phyloP scores from a whole-genome alignment of 306 rosid species.

The Prunus salicina region DNA sequence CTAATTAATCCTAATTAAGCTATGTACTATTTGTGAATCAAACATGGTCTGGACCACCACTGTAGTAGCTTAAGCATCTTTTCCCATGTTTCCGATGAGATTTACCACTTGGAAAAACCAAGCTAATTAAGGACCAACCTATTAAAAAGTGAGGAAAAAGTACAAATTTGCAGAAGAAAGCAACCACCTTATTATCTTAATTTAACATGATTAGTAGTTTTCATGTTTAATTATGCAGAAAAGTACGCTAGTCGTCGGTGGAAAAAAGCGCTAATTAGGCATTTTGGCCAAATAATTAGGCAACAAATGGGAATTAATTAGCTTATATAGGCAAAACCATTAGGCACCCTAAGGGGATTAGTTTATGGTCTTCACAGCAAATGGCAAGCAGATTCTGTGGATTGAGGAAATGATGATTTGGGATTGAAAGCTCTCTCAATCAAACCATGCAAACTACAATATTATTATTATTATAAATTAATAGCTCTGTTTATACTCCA shows the following conservation, averaged over 20 bases:
- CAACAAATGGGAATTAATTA: not conserved
- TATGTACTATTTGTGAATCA: constrained; percentile 2
- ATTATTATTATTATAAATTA: not conserved
- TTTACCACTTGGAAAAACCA: constrained; percentile 19
- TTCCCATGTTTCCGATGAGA: constrained; percentile 31
- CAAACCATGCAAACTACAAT: not conserved
- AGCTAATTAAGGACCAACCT: not conserved
- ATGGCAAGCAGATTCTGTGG: not conserved
- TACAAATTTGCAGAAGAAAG: constrained; percentile 1
- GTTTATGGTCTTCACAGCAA: not conserved
- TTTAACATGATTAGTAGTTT: not conserved
- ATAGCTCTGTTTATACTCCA: not conserved
- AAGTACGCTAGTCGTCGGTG: not conserved
- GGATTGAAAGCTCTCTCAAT: not conserved
- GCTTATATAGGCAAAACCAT: not conserved
- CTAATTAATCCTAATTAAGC: not conserved
- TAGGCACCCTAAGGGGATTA: not conserved
- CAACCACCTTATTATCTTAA: too few relatives aligned
- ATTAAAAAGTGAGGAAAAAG: constrained; percentile 3
- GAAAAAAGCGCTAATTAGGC: constrained; percentile 9
- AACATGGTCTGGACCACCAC: constrained; percentile 30
- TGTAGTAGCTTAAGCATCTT: constrained; percentile 27
- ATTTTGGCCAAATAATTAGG: not conserved
- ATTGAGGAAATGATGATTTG: constrained; percentile 3
- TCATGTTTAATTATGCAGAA: not conserved